Evolutionary conservation across 768 basidiomycete species (phyloP).

Genomic region (Trametes maxima): DNA sequence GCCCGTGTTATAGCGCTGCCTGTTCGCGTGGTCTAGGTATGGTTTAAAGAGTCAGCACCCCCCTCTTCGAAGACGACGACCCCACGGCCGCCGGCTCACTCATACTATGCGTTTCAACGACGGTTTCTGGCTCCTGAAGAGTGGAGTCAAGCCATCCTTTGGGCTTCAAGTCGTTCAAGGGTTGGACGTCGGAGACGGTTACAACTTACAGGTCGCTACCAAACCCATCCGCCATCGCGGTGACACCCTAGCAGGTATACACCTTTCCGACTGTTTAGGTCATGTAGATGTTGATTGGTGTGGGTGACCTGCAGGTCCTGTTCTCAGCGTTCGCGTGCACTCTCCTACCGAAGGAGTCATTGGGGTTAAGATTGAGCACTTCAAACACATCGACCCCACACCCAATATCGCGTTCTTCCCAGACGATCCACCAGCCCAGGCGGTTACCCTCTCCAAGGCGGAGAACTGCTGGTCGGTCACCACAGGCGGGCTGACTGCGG

Average conservation of each 20-base stretch:
- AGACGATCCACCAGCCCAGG: conserved; percentile 52
- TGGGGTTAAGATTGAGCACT: conserved; percentile 59
- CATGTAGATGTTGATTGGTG: conserved; percentile 26
- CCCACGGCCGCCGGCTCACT: neutral
- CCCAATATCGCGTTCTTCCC: conserved; percentile 65
- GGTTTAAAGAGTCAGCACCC: conserved; percentile 13
- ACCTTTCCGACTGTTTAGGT: neutral
- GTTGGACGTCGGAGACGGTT: conserved; percentile 45
- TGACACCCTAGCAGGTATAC: conserved; percentile 59
- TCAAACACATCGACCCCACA: conserved; percentile 45
- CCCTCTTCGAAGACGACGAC: neutral
- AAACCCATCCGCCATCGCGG: conserved; percentile 63
- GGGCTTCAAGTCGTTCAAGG: conserved; percentile 63
- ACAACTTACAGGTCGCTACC: conserved; percentile 63
- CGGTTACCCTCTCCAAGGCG: conserved; percentile 39
- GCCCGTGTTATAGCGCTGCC: neutral
- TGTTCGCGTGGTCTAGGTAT: neutral
- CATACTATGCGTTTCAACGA: conserved; percentile 68
- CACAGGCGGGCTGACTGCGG: conserved; percentile 53
- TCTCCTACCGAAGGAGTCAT: conserved; percentile 58
- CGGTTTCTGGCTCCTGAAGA: conserved; percentile 69
- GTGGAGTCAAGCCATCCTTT: conserved; percentile 61
- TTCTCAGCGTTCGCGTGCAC: conserved; percentile 53
- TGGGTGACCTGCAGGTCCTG: conserved; percentile 44
- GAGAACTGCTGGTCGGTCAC: conserved; percentile 37